Percentiles rank a stretch among this genome's conserved stretches.
Evolutionary conservation across 345 rosid genomes (phyloP).

Genomic region (Aurinia saxatilis): DNA sequence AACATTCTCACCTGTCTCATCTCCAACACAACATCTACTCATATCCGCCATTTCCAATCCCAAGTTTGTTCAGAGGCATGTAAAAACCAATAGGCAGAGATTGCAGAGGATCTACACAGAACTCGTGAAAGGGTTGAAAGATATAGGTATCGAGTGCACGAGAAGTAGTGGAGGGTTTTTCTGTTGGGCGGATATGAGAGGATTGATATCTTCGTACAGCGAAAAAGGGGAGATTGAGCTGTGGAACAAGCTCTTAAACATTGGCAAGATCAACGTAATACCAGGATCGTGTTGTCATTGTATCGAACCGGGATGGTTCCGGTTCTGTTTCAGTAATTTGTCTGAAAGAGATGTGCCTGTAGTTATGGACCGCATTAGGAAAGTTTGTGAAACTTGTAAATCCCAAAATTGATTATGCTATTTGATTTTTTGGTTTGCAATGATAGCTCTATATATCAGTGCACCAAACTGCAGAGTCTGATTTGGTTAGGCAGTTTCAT

Average conservation of each 20-base stretch:
- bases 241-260: constrained; percentile 75
- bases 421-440: constrained; percentile 18
- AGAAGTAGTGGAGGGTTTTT: constrained; percentile 61
- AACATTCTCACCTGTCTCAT: constrained; percentile 66
- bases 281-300: constrained; percentile 94
- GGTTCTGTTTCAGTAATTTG: constrained; percentile 63
- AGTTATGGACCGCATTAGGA: constrained; percentile 54
- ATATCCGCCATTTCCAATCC: constrained; percentile 55
- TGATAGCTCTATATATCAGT: neutral
- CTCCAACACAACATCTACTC: constrained; percentile 59
- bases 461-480: neutral
- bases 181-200: constrained; percentile 93
- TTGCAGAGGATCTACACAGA: constrained; percentile 32
- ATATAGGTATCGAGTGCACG: constrained; percentile 52
- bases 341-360: constrained; percentile 54
- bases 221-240: constrained; percentile 93
- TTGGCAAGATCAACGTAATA: constrained; percentile 58
- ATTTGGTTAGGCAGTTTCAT: neutral
- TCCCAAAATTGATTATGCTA: constrained; percentile 39
- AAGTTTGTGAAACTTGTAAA: constrained; percentile 57
- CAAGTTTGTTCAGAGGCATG: constrained; percentile 36
- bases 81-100: constrained; percentile 44
- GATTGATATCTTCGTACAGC: constrained; percentile 57
- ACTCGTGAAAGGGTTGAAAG: constrained; percentile 52
- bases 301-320: constrained; percentile 93